Evolutionary conservation across 1,139 yeast species (phyloP).

Genomic region (Scheffersomyces segobiensis): DNA sequence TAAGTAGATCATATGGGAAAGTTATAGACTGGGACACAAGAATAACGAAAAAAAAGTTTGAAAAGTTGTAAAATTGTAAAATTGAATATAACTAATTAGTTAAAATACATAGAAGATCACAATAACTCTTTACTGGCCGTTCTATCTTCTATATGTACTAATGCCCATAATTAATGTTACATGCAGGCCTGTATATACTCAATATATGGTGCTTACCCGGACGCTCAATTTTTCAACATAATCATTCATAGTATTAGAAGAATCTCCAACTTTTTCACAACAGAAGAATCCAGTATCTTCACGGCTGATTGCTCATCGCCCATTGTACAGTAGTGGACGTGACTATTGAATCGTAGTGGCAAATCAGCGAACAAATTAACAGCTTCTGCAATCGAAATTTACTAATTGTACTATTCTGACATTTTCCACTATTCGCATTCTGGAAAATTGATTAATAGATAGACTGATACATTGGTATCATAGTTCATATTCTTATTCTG

Average conservation of each 20-base stretch:
- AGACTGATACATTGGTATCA: neutral
- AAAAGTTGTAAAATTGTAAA: neutral
- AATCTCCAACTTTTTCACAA: neutral
- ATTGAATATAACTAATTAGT: neutral
- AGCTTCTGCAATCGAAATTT: neutral
- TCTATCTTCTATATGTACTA: neutral
- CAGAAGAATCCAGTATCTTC: neutral
- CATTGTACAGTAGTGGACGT: neutral
- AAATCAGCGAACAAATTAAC: neutral
- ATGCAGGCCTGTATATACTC: neutral
- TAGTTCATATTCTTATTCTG: neutral
- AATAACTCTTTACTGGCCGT: neutral
- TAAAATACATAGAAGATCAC: neutral
- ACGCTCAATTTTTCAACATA: neutral
- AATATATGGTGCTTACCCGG: neutral
- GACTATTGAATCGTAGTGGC: neutral
- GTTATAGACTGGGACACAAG: neutral
- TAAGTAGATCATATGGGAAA: neutral
- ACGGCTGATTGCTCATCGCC: neutral
- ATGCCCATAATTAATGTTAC: too few species aligned
- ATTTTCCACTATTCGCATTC: neutral
- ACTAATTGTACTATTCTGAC: neutral
- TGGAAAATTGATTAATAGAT: neutral
- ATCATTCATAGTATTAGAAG: neutral
- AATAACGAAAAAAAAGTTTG: neutral